Evolutionary conservation across 2,329 filamentous ascomycete genomes (phyloP), one percentile per base, ranked within the genome.

Genomic region (Xylaria sp.): DNA sequence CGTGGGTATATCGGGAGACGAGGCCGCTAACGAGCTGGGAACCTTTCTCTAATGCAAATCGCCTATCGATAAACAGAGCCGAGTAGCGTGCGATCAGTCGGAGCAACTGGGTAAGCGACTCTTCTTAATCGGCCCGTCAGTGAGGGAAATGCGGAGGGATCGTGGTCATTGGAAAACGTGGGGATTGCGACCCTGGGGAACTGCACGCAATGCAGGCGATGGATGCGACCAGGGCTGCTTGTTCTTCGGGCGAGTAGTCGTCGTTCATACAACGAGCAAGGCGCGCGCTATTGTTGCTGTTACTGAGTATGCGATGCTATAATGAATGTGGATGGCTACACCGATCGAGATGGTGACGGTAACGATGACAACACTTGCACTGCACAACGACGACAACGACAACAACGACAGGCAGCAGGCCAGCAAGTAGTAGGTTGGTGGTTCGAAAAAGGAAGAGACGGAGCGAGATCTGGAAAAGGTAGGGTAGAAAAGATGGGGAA

Each of bases 41-140:
- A 27, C 24, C 24, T 2, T 27, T 30, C 57, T 42, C 56, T 21
- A 27, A 56, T 57, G n/a, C 54, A 69, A 58, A 59, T 54, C 30
- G 27, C 66, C 64, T 60, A 61, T 64, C 56, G 61, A 62, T 54
- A 42, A 30, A 61, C 58, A 56, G 39, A 57, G 65, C 64, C 65
- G 54, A 62, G 50, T 9, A 34, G 24, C 64, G 64, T 70, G 68
- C 69, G 70, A 70, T 68, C 66, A 71, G 69, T 74, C 69, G 73
- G 69, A 69, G 60, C 66, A 72, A 50, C 30, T 53, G 45, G 63
- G 53, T 62, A 60, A 73, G 72, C 73, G 72, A 65, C 66, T 68
- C 62, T 74, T 72, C 54, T 73, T 76, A 78, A 78, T 78, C 76
- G 76, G 76, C 77, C 77, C 77, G 77, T 78, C 72, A 72, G 61